Evolutionary conservation across 371 early-diverging fungal species (phyloP), one percentile per base, ranked within the genome.

Genomic region (Apophysomyces variabilis): DNA sequence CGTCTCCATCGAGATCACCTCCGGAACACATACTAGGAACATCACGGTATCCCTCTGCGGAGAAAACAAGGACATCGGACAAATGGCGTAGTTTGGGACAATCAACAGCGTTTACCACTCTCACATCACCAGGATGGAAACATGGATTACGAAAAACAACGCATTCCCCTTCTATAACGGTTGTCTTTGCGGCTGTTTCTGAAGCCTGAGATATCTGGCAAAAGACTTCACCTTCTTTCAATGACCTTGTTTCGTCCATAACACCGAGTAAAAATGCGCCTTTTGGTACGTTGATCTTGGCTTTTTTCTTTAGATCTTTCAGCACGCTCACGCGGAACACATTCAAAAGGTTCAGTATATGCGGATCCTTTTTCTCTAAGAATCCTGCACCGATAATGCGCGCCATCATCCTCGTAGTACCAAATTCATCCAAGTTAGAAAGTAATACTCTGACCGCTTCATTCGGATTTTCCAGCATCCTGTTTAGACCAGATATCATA

Each of bases 1-100:
- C 88, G 78, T 96, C 96, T 12, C 95, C 95, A 69, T 95, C 96
- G 8, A 96, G 70, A 77, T 96, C 96, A 0, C 92, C 91, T 18
- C 95, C 95, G 45, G 90, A 85, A 62, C 91, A 87, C 90, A 89
- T 87, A 68, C 90, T 91, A 0, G 94, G 90, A 13, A 92, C 71
- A 50, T 90, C 90, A 21, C 93, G 79, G 5, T 68, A 58, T 0
- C 96, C 96, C 60, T 87, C 79, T n/a, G 88, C 78, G 38, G 89
- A 79, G 70, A 96, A 95, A 0, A 93, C 95, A 11, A 96, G 75
- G 8, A 93, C 93, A 69, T 94, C 88, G 3, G 68, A 54, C 16
- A 92, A 70, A 65, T 92, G 86, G 14, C 60, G 69, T 13, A 94
- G 67, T 26, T 84, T 78, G 0, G 80, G 78, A 18, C 76, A 64